Evolutionary conservation across 768 basidiomycete species (phyloP).

Genomic region (Pilatotrama ljubarskyi): DNA sequence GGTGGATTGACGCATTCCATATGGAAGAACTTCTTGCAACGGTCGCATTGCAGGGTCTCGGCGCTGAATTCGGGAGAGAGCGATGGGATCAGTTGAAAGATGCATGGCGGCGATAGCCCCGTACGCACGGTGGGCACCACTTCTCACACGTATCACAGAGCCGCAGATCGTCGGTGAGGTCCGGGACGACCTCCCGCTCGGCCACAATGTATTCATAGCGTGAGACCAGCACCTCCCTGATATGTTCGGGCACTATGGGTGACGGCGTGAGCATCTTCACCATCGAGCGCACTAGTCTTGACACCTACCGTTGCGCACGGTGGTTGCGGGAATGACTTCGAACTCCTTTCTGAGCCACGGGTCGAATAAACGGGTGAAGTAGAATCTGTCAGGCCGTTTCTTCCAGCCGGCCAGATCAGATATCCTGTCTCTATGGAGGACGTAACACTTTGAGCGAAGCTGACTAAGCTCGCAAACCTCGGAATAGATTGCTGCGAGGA

Average conservation of each 20-base stretch:
- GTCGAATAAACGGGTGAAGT: slow-evolving; percentile 94
- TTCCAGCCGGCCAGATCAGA: slow-evolving; percentile 93
- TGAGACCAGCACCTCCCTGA: slow-evolving; percentile 71
- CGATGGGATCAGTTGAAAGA: slow-evolving; percentile 14
- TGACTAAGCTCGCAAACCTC: slow-evolving; percentile 95
- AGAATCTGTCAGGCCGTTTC: slow-evolving; percentile 92
- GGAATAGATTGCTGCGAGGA: slow-evolving; percentile 94
- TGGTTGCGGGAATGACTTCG: slow-evolving; percentile 86
- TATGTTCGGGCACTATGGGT: slow-evolving; percentile 71
- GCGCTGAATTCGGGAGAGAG: slow-evolving; percentile 44
- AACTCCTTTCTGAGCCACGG: slow-evolving; percentile 98
- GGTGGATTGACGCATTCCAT: slow-evolving; percentile 95
- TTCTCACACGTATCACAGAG: slow-evolving; percentile 82
- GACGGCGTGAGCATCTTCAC: slow-evolving; percentile 10
- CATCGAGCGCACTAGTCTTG: neutral
- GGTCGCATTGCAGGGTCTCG: slow-evolving; percentile 87
- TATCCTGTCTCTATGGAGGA: slow-evolving; percentile 94
- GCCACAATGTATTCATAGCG: slow-evolving; percentile 95
- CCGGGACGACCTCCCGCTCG: slow-evolving; percentile 90
- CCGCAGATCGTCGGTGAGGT: slow-evolving; percentile 84
- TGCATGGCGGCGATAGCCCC: slow-evolving; percentile 8
- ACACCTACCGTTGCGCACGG: slow-evolving; percentile 84
- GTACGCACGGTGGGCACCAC: slow-evolving; percentile 84
- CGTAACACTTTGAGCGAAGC: slow-evolving; percentile 90
- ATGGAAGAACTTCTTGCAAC: slow-evolving; percentile 93